Percentiles rank a stretch among this genome's conserved stretches.
These are phyloP conservation scores for Saturnispora galanensis DNA, from an alignment of 805 yeast species.

Conservation along the genomic window DNA sequence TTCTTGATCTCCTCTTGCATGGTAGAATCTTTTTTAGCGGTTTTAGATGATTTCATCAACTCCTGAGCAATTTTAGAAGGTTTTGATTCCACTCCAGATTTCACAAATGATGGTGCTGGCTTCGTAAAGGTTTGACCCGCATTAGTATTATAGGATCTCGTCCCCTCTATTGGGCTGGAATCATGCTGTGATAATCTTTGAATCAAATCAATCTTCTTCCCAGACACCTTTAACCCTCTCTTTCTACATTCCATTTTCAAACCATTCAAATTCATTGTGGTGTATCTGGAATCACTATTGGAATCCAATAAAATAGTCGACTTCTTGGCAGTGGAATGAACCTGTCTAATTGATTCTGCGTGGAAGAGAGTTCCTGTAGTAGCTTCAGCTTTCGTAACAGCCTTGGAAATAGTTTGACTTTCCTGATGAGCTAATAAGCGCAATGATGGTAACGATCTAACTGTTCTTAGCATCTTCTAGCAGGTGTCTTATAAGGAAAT, in stretches of 20 bases:
- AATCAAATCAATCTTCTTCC: constrained; percentile 49
- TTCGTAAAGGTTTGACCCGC: background rate
- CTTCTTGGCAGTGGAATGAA: constrained; percentile 28
- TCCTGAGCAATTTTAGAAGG: constrained; percentile 1
- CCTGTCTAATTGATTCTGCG: constrained; percentile 16
- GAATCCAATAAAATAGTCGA: constrained; percentile 24
- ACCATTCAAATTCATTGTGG: constrained; percentile 41
- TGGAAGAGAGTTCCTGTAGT: constrained; percentile 14
- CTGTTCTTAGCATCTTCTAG: constrained; percentile 24
- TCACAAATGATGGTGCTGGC: background rate
- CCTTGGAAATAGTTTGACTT: constrained; percentile 6
- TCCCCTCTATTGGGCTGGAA: constrained; percentile 6
- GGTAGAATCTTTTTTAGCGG: background rate
- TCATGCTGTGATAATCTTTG: constrained; percentile 22
- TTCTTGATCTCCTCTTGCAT: constrained; percentile 4
- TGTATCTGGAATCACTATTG: constrained; percentile 18
- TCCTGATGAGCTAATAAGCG: constrained; percentile 23
- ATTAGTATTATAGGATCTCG: constrained; percentile 7
- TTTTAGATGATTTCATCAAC: constrained; percentile 1
- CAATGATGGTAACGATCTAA: constrained; percentile 26
- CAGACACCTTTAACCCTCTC: constrained; percentile 53
- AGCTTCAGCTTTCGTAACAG: constrained; percentile 1
- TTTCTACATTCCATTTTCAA: constrained; percentile 49
- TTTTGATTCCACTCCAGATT: background rate
- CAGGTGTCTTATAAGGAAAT: background rate